Conservation (phyloP, 2,329 filamentous ascomycete species). For the Leptodontidium sp. region DNA sequence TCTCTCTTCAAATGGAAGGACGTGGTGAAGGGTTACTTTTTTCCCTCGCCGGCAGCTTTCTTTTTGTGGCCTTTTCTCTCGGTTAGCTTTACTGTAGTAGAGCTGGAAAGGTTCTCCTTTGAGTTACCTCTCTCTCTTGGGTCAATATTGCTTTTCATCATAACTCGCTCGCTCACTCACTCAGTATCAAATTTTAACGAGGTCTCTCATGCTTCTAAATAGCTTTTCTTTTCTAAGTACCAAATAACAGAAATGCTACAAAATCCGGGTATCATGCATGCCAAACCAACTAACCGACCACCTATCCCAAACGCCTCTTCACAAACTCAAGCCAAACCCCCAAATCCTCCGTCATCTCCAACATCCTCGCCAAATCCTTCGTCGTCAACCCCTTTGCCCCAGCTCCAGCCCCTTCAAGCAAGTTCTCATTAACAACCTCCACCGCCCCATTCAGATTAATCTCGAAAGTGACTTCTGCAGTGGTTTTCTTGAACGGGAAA, state of each 20-base stretch:
- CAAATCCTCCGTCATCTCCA: constrained; percentile 58
- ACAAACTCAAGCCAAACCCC: constrained; percentile 62
- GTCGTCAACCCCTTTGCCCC: constrained; percentile 34
- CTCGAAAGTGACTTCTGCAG: constrained; percentile 45
- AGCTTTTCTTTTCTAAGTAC: neutral
- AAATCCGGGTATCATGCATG: constrained; percentile 23
- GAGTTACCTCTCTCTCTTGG: too few relatives aligned
- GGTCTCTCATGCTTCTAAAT: neutral
- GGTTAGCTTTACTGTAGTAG: neutral
- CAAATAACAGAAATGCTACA: constrained; percentile 5
- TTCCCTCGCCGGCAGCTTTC: neutral
- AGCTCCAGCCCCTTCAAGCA: constrained; percentile 36
- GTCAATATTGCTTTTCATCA: neutral
- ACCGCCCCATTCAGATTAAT: constrained; percentile 44
- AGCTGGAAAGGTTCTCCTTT: too few relatives aligned
- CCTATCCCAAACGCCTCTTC: constrained; percentile 40
- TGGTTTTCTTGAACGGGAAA: constrained; percentile 42
- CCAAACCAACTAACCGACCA: neutral
- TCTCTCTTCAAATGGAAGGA: neutral
- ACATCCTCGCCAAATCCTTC: constrained; percentile 51
- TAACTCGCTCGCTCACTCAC: neutral
- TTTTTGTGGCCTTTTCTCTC: neutral
- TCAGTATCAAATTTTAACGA: neutral
- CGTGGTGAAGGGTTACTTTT: neutral
- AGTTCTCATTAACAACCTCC: constrained; percentile 43